These are phyloP conservation scores for Alectoria sarmentosa DNA, from an alignment of 495 filamentous ascomycete species.

Conservation along the genomic window DNA sequence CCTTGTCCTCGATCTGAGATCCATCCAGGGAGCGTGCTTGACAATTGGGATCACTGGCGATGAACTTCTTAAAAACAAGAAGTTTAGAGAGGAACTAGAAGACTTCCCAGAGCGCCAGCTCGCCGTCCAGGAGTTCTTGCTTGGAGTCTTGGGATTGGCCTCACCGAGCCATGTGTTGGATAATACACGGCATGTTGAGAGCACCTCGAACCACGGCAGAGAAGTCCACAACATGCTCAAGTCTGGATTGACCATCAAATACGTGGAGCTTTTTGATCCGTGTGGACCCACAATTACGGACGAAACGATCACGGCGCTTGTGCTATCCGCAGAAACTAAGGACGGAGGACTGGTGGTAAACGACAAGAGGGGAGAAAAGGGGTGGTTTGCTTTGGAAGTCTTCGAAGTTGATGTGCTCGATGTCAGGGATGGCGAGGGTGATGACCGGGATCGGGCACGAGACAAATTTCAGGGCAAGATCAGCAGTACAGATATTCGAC, in stretches of 20 bases:
- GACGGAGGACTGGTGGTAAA: conserved; percentile 81
- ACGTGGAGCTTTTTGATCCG: conserved; percentile 78
- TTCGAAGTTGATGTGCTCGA: conserved; percentile 92
- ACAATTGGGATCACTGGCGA: conserved; percentile 86
- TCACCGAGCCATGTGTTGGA: conserved; percentile 28
- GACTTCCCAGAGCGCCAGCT: conserved; percentile 67
- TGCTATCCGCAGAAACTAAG: conserved; percentile 86
- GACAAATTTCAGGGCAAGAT: conserved; percentile 71
- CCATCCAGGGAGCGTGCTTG: conserved; percentile 33
- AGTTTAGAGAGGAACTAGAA: conserved; percentile 71
- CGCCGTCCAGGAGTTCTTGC: conserved; percentile 62
- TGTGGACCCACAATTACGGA: conserved; percentile 91
- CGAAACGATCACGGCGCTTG: conserved; percentile 66
- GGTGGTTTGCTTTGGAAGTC: conserved; percentile 67
- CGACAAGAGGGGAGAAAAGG: conserved; percentile 64
- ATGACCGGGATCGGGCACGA: conserved; percentile 32
- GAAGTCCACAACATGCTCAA: conserved; percentile 42
- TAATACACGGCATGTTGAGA: conserved; percentile 30
- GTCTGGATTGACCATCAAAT: conserved; percentile 51
- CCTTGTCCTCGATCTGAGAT: conserved; percentile 51
- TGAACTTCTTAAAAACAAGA: conserved; percentile 77
- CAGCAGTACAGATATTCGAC: conserved; percentile 74
- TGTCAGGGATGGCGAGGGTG: conserved; percentile 48
- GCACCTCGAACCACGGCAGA: conserved; percentile 45
- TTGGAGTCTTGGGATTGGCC: conserved; percentile 58